A percentile compares a stretch with the other conserved stretches of the same genome.
Evolutionary conservation across 495 filamentous ascomycete genomes (phyloP).

Genomic region (Podospora pseudoanserina): DNA sequence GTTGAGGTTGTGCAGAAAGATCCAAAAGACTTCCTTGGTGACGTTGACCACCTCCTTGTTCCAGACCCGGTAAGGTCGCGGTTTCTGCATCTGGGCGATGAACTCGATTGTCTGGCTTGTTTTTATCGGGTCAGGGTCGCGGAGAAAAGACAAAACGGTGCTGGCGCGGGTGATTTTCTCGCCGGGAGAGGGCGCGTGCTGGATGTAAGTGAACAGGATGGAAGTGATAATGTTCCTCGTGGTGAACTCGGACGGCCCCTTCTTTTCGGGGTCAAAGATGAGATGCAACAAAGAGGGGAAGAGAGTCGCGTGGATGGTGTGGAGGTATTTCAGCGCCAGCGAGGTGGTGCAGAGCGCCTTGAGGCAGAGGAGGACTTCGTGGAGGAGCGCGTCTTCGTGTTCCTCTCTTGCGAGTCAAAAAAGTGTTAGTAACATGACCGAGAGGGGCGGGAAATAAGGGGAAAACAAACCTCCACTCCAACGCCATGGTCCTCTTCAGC

Average conservation of each 20-base stretch:
- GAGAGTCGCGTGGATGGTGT: slow-evolving; percentile 69
- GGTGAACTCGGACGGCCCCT: slow-evolving; percentile 93
- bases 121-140: slow-evolving; percentile 74
- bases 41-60: slow-evolving; percentile 86
- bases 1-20: slow-evolving; percentile 91
- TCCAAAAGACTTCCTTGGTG: slow-evolving; percentile 99
- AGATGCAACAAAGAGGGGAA: slow-evolving; percentile 85
- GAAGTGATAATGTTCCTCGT: slow-evolving; percentile 84
- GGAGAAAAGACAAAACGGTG: slow-evolving; percentile 70
- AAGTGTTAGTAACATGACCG: slow-evolving; percentile 17
- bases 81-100: slow-evolving; percentile 80
- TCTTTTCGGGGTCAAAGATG: slow-evolving; percentile 94
- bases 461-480: slow-evolving; percentile 84
- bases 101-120: slow-evolving; percentile 74
- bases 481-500: slow-evolving; percentile 82
- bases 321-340: slow-evolving; percentile 74
- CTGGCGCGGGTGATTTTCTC: slow-evolving; percentile 60
- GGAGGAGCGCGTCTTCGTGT: slow-evolving; percentile 88
- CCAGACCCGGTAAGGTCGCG: slow-evolving; percentile 89
- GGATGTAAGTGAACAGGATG: slow-evolving; percentile 80
- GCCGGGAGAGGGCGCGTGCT: slow-evolving; percentile 45
- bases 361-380: slow-evolving; percentile 88
- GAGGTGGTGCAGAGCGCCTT: slow-evolving; percentile 94
- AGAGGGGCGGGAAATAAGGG: background rate
- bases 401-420: slow-evolving; percentile 64